Percentiles rank a stretch among this genome's conserved stretches.
These are phyloP conservation scores for Ganoderma sinense DNA, from an alignment of 1,284 basidiomycete genomes.

Conservation along the genomic window DNA sequence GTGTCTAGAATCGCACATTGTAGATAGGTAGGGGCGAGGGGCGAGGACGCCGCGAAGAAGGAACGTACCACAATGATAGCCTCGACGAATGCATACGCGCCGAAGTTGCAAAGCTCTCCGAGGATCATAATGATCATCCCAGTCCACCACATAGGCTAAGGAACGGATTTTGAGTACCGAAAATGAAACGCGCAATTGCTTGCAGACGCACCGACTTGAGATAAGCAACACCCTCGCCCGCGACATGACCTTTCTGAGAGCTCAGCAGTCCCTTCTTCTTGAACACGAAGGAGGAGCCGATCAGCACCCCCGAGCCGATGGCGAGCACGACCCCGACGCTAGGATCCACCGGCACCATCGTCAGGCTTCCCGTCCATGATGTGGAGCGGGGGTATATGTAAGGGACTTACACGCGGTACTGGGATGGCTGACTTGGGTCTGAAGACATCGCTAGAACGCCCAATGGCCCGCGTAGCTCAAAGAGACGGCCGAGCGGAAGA, in stretches of 20 bases:
- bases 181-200: slow-evolving; percentile 1
- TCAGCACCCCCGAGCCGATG: slow-evolving; percentile 65
- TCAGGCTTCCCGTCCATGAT: background rate
- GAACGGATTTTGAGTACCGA: background rate
- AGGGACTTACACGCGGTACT: slow-evolving; percentile 24
- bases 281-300: slow-evolving; percentile 65
- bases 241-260: slow-evolving; percentile 52
- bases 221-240: slow-evolving; percentile 72
- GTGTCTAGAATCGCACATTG: slow-evolving; percentile 46
- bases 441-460: slow-evolving; percentile 9
- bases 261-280: slow-evolving; percentile 64
- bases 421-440: slow-evolving; percentile 18
- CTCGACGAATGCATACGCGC: slow-evolving; percentile 54
- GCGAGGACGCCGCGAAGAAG: slow-evolving; percentile 4
- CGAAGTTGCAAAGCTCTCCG: slow-evolving; percentile 44
- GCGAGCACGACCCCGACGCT: slow-evolving; percentile 47
- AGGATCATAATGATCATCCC: slow-evolving; percentile 57
- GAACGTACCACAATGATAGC: slow-evolving; percentile 54
- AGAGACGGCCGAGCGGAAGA: background rate
- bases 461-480: background rate
- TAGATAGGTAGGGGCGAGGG: background rate
- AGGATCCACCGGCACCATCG: background rate
- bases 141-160: slow-evolving; percentile 60
- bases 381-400: background rate
- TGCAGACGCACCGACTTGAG: slow-evolving; percentile 53